Conservation (phyloP, 306 rosid species). For the Amphicarpaea edgeworthii region DNA sequence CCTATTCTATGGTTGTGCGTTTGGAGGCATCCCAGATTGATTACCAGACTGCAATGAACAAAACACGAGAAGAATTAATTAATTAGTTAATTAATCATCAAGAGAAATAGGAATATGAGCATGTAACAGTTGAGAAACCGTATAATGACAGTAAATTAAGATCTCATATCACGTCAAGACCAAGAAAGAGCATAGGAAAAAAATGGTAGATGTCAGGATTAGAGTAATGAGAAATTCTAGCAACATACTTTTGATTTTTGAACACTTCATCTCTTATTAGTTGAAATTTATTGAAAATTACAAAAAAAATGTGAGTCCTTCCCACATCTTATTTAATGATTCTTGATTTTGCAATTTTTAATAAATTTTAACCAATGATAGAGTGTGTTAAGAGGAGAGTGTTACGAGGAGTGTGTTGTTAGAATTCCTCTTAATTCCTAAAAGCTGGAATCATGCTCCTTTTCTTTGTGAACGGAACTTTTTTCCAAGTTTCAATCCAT, state of each 20-base stretch:
- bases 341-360: no score
- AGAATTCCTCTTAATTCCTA: no score
- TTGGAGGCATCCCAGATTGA: conserved; percentile 84
- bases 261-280: no score
- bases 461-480: not conserved
- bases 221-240: no score
- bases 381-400: no score
- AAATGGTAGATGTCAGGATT: not conserved
- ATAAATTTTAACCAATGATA: no score
- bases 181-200: not conserved
- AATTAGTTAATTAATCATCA: conserved; percentile 2
- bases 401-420: no score
- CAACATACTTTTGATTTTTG: no score
- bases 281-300: no score
- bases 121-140: not conserved
- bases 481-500: not conserved
- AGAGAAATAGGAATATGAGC: conserved; percentile 3
- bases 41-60: conserved; percentile 68
- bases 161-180: not conserved
- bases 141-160: not conserved
- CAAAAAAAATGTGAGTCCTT: no score
- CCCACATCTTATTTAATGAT: no score
- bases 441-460: not conserved
- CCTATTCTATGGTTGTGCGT: conserved; percentile 58
- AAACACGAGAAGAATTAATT: conserved; percentile 9